Evolutionary conservation across 73 alveolate species (phyloP).

Genomic region (Blepharisma japonicum): DNA sequence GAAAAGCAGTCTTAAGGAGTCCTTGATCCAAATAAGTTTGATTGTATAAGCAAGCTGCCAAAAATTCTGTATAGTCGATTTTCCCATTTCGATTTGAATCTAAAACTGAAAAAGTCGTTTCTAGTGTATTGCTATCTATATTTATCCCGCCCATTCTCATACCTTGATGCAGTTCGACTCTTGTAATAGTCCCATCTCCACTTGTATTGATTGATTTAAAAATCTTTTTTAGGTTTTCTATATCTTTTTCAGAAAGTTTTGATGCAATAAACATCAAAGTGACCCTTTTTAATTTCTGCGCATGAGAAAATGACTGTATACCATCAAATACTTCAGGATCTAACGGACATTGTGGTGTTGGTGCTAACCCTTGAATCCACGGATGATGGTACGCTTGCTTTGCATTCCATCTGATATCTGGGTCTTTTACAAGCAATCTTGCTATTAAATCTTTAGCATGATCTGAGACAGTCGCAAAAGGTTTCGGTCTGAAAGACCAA

Average conservation of each 20-base stretch:
- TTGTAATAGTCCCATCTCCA: constrained; percentile 87
- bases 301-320: constrained; percentile 44
- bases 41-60: constrained; percentile 62
- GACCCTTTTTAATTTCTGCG: constrained; percentile 65
- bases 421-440: constrained; percentile 71
- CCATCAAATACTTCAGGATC: constrained; percentile 42
- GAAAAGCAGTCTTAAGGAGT: constrained; percentile 51
- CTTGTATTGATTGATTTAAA: constrained; percentile 73
- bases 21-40: constrained; percentile 52
- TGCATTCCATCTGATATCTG: constrained; percentile 84
- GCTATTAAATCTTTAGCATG: constrained; percentile 74
- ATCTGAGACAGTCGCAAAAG: constrained; percentile 55
- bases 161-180: constrained; percentile 5
- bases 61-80: constrained; percentile 71
- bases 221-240: constrained; percentile 68
- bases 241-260: constrained; percentile 72
- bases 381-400: constrained; percentile 84
- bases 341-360: constrained; percentile 28
- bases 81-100: constrained; percentile 64
- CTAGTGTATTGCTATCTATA: neutral
- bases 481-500: constrained; percentile 44
- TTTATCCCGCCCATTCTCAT: neutral
- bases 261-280: constrained; percentile 68
- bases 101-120: constrained; percentile 13
- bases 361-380: constrained; percentile 76